A percentile compares a stretch with the other conserved stretches of the same genome.
Evolutionary conservation across 306 rosid species (phyloP).

Genomic region (Fagus sylvatica): DNA sequence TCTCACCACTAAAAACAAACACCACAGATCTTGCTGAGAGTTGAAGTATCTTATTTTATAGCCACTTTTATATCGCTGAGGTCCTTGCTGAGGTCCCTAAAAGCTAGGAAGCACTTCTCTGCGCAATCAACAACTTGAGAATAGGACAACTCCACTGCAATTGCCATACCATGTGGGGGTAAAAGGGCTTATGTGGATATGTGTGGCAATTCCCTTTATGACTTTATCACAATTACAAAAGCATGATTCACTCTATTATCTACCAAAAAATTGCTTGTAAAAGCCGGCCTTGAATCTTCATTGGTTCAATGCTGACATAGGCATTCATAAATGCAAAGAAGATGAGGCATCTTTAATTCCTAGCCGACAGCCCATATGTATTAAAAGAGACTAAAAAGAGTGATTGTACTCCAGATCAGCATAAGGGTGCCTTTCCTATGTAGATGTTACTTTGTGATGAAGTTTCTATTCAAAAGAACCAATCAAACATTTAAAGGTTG

Average conservation of each 20-base stretch:
- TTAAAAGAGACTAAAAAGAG: neutral
- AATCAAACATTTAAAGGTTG: neutral
- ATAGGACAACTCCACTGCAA: neutral
- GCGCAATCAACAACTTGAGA: neutral
- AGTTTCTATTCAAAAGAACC: neutral
- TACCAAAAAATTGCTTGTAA: no score
- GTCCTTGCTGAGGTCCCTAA: no score
- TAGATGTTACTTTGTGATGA: neutral
- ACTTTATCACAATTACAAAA: neutral
- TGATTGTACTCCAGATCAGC: neutral
- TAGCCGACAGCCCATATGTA: neutral
- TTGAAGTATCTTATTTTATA: neutral
- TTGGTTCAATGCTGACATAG: conserved; percentile 7
- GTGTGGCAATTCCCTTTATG: neutral
- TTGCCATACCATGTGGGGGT: neutral
- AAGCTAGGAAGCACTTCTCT: neutral
- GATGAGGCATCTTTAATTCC: no score
- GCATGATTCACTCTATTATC: neutral
- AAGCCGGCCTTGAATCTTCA: no score
- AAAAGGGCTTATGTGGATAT: neutral
- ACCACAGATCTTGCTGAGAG: neutral
- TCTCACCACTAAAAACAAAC: neutral
- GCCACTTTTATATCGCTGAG: neutral
- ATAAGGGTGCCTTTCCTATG: neutral
- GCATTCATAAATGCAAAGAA: neutral